Conservation (phyloP, 139 green algal genomes). For the Zygnema cylindricum region DNA sequence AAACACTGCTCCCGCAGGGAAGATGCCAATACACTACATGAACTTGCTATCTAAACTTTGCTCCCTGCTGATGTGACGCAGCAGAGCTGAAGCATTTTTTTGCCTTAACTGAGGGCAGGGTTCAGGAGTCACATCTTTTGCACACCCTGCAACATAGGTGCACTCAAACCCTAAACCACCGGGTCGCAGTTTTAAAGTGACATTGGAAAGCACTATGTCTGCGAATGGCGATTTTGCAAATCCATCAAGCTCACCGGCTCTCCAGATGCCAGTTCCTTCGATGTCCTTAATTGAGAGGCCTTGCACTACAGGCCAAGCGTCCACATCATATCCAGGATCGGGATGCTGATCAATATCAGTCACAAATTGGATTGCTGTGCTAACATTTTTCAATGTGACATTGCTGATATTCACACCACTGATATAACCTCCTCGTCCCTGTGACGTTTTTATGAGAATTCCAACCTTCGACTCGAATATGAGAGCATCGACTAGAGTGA, state of each 20-base stretch:
- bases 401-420: conserved; percentile 12
- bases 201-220: not conserved
- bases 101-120: conserved; percentile 8
- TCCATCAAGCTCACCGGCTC: not conserved
- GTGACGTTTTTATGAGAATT: conserved; percentile 35
- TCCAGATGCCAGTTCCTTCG: not conserved
- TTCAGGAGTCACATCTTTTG: not conserved
- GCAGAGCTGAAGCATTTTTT: no score
- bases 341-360: not conserved
- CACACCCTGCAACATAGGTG: not conserved
- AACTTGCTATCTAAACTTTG: no score
- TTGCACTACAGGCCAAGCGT: conserved; percentile 2
- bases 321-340: conserved; percentile 8
- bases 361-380: not conserved
- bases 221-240: conserved; percentile 1
- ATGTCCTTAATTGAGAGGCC: conserved; percentile 11
- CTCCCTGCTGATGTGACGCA: no score
- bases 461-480: not conserved
- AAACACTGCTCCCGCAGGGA: no score
- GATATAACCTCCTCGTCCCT: conserved; percentile 45
- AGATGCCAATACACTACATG: no score
- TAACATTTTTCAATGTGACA: conserved; percentile 22
- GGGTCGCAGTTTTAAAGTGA: not conserved
- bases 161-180: not conserved
- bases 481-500: conserved; percentile 11